Conservation (phyloP, 306 rosid genomes). For the Quercus alba region DNA sequence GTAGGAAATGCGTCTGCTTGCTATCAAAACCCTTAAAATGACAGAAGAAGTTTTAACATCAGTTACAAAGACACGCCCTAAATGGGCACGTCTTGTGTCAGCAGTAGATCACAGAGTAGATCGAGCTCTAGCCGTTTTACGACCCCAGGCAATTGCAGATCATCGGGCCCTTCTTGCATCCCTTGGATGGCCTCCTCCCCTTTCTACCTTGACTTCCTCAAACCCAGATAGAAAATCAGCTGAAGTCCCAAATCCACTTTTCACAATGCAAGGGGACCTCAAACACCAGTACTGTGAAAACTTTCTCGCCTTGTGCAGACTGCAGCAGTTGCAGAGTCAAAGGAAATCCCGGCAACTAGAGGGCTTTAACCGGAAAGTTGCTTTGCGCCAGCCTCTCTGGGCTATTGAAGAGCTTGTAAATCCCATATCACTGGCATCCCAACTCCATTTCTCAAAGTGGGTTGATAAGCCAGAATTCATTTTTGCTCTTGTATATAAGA, state of each 20-base stretch:
- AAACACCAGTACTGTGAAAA: constrained; percentile 72
- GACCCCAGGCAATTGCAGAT: constrained; percentile 92
- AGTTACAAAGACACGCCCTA: constrained; percentile 60
- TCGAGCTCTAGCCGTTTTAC: constrained; percentile 81
- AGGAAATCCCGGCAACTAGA: constrained; percentile 83
- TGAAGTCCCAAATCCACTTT: constrained; percentile 64
- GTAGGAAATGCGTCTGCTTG: constrained; percentile 63
- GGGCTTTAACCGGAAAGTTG: constrained; percentile 52
- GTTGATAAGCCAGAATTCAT: constrained; percentile 79
- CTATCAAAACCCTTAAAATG: constrained; percentile 62
- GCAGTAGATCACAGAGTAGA: constrained; percentile 93
- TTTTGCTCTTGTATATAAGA: constrained; percentile 83
- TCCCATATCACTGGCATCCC: constrained; percentile 79
- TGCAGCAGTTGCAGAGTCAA: constrained; percentile 80
- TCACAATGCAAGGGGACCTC: constrained; percentile 74
- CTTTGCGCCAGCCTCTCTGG: constrained; percentile 87
- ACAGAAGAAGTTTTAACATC: constrained; percentile 63
- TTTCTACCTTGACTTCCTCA: constrained; percentile 47
- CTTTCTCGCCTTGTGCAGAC: constrained; percentile 73
- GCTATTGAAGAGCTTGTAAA: constrained; percentile 95
- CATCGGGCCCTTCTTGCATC: constrained; percentile 76
- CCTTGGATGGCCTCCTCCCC: constrained; percentile 95
- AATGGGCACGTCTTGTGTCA: constrained; percentile 77
- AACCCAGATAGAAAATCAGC: constrained; percentile 38
- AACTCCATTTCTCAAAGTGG: constrained; percentile 89